phyloP scores from a whole-genome alignment of 140 eudicot species.

The Flaveria floridana region DNA sequence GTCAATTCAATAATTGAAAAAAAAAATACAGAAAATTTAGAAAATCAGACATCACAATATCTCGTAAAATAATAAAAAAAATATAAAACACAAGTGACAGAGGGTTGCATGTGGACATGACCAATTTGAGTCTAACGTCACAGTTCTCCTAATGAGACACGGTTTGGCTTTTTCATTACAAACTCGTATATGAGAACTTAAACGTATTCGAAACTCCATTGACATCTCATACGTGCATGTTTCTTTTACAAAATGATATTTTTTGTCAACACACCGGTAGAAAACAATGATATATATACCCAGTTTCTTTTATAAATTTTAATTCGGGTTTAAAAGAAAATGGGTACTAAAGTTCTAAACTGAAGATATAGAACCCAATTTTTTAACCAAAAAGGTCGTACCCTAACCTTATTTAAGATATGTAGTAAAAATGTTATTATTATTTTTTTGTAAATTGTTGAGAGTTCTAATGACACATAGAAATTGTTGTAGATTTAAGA shows the following conservation, averaged over 20 bases:
- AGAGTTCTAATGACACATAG: too few relatives aligned
- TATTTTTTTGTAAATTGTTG: too few relatives aligned
- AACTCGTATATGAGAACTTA: constrained; percentile 29
- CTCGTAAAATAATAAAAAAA: neutral
- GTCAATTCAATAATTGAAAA: constrained; percentile 6
- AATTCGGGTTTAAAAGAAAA: neutral
- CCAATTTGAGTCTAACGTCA: constrained; percentile 31
- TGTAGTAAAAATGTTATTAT: too few relatives aligned
- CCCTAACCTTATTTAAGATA: too few relatives aligned
- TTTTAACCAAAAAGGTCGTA: too few relatives aligned
- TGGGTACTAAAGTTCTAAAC: too few relatives aligned
- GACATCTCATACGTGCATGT: constrained; percentile 39
- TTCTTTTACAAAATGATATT: constrained; percentile 16
- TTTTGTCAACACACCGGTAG: neutral
- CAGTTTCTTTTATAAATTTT: too few relatives aligned
- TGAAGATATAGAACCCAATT: too few relatives aligned
- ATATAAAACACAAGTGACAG: neutral
- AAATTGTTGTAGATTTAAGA: too few relatives aligned
- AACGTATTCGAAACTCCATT: constrained; percentile 26
- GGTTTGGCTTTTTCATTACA: constrained; percentile 47
- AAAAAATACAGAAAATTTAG: neutral
- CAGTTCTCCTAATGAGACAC: constrained; percentile 41
- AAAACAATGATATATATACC: neutral
- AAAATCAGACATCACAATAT: neutral
- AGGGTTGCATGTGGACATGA: constrained; percentile 31